These are phyloP conservation scores for Trichophyton benhamiae DNA, from an alignment of 2,329 filamentous ascomycete genomes.

Conservation along the genomic window DNA sequence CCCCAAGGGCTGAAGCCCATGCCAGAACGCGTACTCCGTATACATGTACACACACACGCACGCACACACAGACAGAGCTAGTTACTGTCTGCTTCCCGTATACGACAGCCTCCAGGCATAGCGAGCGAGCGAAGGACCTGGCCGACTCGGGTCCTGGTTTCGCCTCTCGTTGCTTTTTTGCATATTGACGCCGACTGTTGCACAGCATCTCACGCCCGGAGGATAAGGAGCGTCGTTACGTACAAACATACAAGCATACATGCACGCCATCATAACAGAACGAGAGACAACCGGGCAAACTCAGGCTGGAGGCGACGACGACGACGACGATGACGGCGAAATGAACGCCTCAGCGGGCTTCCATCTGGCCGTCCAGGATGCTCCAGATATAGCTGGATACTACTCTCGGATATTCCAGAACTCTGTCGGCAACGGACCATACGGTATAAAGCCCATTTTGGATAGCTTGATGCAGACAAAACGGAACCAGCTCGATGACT, in stretches of 20 bases:
- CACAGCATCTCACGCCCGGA: not conserved
- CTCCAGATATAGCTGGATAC: not conserved
- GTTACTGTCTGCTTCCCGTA: not conserved
- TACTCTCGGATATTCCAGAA: not conserved
- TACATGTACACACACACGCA: not conserved
- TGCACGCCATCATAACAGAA: too few relatives aligned
- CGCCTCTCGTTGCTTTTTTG: not conserved
- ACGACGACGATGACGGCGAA: too few relatives aligned
- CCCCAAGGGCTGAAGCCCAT: not conserved
- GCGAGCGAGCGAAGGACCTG: not conserved
- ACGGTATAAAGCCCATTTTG: too few relatives aligned
- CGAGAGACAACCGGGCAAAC: too few relatives aligned
- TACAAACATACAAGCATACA: too few relatives aligned
- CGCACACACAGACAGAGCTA: too few relatives aligned
- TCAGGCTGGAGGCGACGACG: too few relatives aligned
- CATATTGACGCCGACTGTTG: not conserved
- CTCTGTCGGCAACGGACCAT: not conserved
- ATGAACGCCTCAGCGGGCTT: too few relatives aligned
- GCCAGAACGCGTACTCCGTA: not conserved
- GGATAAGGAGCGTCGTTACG: not conserved
- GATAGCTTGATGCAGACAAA: not conserved
- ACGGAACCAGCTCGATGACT: not conserved
- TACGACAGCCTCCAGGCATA: not conserved
- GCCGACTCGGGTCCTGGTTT: not conserved
- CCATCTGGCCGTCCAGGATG: not conserved